These are phyloP conservation scores for Termitomyces sp. DNA, from an alignment of 768 basidiomycete genomes.

Conservation along the genomic window DNA sequence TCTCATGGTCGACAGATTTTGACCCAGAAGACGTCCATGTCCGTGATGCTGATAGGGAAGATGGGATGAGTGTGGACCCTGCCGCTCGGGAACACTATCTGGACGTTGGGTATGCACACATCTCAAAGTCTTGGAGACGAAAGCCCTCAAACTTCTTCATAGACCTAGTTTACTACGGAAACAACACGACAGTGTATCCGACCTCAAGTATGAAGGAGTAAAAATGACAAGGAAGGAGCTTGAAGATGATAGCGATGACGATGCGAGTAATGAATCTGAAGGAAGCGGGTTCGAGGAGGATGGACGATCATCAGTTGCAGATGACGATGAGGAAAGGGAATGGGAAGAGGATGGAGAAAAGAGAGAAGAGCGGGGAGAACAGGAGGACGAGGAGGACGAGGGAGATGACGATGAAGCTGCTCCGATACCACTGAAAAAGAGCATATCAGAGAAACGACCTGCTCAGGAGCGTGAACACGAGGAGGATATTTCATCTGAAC, in stretches of 20 bases:
- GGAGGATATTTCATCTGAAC: slow-evolving; percentile 43
- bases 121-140: neutral
- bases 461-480: slow-evolving; percentile 12
- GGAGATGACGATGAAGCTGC: neutral
- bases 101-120: slow-evolving; percentile 67
- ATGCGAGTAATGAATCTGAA: slow-evolving; percentile 52
- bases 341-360: neutral
- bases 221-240: slow-evolving; percentile 57
- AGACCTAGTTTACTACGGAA: slow-evolving; percentile 71
- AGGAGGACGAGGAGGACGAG: slow-evolving; percentile 1
- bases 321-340: slow-evolving; percentile 12
- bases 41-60: slow-evolving; percentile 39
- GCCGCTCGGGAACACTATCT: slow-evolving; percentile 72
- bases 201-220: slow-evolving; percentile 76
- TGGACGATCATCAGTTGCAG: neutral
- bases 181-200: slow-evolving; percentile 56
- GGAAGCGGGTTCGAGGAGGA: slow-evolving; percentile 27
- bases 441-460: neutral
- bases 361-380: slow-evolving; percentile 1
- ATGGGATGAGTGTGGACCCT: slow-evolving; percentile 26
- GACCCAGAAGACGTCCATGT: slow-evolving; percentile 73
- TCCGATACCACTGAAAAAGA: neutral
- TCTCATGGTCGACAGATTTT: slow-evolving; percentile 40
- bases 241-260: slow-evolving; percentile 37
- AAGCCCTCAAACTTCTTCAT: slow-evolving; percentile 1